phyloP scores from a whole-genome alignment of 2,329 filamentous ascomycete species.

The Dothiorella sarmentorum region DNA sequence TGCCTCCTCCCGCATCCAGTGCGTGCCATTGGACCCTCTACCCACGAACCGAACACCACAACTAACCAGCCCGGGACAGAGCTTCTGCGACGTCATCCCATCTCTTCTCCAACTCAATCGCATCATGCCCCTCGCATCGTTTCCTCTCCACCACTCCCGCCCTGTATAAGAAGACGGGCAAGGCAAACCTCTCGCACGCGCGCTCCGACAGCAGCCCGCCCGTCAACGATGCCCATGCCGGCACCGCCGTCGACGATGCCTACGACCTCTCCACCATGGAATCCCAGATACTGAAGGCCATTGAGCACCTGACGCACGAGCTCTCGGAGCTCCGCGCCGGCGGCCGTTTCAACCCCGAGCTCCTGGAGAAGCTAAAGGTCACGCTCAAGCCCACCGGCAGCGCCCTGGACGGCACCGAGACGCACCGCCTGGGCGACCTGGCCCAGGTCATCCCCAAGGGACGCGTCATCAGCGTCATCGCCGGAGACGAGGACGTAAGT shows the following conservation, averaged over 20 bases:
- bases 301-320: conserved; percentile 58
- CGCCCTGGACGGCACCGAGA: conserved; percentile 33
- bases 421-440: conserved; percentile 56
- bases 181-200: conserved; percentile 43
- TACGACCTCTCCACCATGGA: conserved; percentile 60
- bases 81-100: conserved; percentile 3
- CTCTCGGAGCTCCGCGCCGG: conserved; percentile 60
- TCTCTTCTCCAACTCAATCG: neutral
- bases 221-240: conserved; percentile 24
- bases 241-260: conserved; percentile 52
- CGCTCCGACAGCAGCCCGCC: conserved; percentile 35
- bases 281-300: conserved; percentile 51
- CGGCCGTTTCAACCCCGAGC: conserved; percentile 60
- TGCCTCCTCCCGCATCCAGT: neutral
- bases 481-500: conserved; percentile 61
- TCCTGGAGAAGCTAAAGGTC: conserved; percentile 61
- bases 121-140: neutral
- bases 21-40: neutral
- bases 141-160: conserved; percentile 43
- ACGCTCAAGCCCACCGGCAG: conserved; percentile 39
- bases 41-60: neutral
- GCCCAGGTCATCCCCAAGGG: conserved; percentile 67
- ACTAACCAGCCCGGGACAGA: neutral
- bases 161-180: conserved; percentile 53
- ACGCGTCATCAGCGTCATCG: conserved; percentile 58